These are phyloP conservation scores for Paspalum vaginatum DNA, from an alignment of 176 grass and related monocot genomes.

Conservation along the genomic window DNA sequence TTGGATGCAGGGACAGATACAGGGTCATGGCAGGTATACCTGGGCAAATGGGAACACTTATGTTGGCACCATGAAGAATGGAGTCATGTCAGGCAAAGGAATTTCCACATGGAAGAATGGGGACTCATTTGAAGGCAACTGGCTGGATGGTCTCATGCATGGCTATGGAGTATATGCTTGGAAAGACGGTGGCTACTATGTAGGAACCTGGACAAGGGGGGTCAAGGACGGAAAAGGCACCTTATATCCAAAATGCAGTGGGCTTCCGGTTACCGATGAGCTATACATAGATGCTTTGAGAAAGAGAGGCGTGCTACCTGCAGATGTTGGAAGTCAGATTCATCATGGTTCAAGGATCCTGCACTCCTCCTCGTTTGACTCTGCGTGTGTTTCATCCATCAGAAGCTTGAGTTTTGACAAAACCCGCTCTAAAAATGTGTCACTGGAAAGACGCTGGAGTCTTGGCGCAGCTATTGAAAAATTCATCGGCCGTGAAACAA, in stretches of 20 bases:
- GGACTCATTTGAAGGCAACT: constrained; percentile 87
- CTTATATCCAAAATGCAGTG: constrained; percentile 81
- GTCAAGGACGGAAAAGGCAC: constrained; percentile 96
- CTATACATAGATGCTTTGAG: constrained; percentile 65
- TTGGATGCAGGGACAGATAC: constrained; percentile 83
- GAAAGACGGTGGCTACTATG: constrained; percentile 70
- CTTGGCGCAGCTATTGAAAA: constrained; percentile 86
- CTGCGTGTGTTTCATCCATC: constrained; percentile 21
- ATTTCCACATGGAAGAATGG: constrained; percentile 86
- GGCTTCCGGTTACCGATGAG: constrained; percentile 56
- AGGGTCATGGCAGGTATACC: constrained; percentile 79
- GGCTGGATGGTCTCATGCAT: constrained; percentile 85
- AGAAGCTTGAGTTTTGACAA: constrained; percentile 45
- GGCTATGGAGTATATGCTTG: constrained; percentile 87
- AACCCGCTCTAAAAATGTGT: constrained; percentile 53
- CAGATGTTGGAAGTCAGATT: constrained; percentile 55
- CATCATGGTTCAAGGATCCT: constrained; percentile 65
- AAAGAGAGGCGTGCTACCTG: constrained; percentile 72
- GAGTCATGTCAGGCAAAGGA: constrained; percentile 82
- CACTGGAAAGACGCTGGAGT: constrained; percentile 88
- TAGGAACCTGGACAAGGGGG: constrained; percentile 92
- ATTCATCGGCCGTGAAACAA: constrained; percentile 56
- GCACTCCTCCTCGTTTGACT: constrained; percentile 65
- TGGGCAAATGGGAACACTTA: constrained; percentile 84
- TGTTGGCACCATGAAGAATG: constrained; percentile 80